Percentiles rank a stretch among this genome's conserved stretches.
These are phyloP conservation scores for Monosporozyma servazzii DNA, from an alignment of 805 yeast genomes.

Conservation along the genomic window DNA sequence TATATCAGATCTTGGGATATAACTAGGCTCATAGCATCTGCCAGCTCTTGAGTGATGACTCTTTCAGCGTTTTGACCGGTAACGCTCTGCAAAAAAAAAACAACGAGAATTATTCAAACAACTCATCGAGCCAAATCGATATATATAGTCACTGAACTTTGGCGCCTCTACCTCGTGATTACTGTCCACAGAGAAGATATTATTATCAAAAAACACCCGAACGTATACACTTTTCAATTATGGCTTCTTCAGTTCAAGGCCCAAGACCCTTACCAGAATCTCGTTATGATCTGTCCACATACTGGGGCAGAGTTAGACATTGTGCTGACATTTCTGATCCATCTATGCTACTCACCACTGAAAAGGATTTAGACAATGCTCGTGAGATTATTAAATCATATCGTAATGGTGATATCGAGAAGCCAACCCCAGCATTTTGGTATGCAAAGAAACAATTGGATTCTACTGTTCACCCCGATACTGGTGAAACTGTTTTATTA, in stretches of 20 bases:
- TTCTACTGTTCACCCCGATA: constrained; percentile 93
- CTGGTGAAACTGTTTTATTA: constrained; percentile 81
- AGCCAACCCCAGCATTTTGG: constrained; percentile 81
- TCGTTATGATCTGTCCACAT: constrained; percentile 67
- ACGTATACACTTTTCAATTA: constrained; percentile 18
- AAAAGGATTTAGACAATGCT: constrained; percentile 53
- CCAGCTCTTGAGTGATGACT: not conserved
- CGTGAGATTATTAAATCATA: constrained; percentile 59
- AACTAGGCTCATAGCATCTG: not conserved
- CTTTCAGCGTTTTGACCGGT: not conserved
- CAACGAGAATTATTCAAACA: not conserved
- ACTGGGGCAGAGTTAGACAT: constrained; percentile 91
- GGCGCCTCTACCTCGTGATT: not conserved
- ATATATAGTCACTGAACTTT: not conserved
- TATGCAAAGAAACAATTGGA: constrained; percentile 77
- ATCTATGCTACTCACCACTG: constrained; percentile 67
- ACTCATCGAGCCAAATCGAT: not conserved
- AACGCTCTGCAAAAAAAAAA: not conserved
- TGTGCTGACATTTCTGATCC: constrained; percentile 93
- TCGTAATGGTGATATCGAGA: constrained; percentile 53
- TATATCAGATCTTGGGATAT: too few relatives aligned
- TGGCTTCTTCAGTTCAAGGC: constrained; percentile 89
- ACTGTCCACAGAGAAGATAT: not conserved
- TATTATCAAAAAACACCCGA: not conserved
- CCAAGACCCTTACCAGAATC: constrained; percentile 73